phyloP scores from a whole-genome alignment of 2,329 filamentous ascomycete genomes.

The Cephalotrichum gorgonifer region DNA sequence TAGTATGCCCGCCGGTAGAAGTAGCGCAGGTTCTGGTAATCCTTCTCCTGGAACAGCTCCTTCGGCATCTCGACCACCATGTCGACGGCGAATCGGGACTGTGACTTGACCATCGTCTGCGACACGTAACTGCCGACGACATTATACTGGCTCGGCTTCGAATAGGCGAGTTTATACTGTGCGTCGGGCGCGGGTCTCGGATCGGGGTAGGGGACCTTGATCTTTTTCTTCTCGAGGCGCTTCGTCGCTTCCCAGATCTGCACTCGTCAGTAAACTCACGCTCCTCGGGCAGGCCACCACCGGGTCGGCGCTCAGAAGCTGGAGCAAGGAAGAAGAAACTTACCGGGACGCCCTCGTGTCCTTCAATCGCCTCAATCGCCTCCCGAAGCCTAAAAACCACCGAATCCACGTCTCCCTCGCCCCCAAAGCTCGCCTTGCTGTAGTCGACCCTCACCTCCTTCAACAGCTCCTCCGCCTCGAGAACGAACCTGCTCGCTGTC shows the following conservation, averaged over 20 bases:
- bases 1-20: conserved; percentile 94
- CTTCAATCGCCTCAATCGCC: conserved; percentile 37
- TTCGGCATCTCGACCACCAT: conserved; percentile 80
- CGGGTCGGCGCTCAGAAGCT: background rate
- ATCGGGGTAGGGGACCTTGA: conserved; percentile 76
- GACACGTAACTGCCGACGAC: conserved; percentile 81
- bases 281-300: background rate
- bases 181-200: conserved; percentile 65
- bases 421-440: conserved; percentile 24
- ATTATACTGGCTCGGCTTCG: conserved; percentile 67
- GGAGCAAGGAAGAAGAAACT: conserved; percentile 13
- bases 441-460: conserved; percentile 45
- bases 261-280: background rate
- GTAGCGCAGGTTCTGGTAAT: conserved; percentile 85
- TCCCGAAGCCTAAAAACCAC: conserved; percentile 42
- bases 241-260: conserved; percentile 60
- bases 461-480: conserved; percentile 50
- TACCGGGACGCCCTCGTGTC: conserved; percentile 41
- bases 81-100: conserved; percentile 55
- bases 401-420: conserved; percentile 29
- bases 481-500: conserved; percentile 42
- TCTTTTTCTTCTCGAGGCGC: conserved; percentile 55
- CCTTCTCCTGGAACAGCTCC: conserved; percentile 80
- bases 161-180: conserved; percentile 73
- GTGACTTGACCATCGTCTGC: conserved; percentile 59